A percentile compares a stretch with the other conserved stretches of the same genome.
These are phyloP conservation scores for Venturiaceae sp. DNA, from an alignment of 2,329 filamentous ascomycete species.

Conservation along the genomic window DNA sequence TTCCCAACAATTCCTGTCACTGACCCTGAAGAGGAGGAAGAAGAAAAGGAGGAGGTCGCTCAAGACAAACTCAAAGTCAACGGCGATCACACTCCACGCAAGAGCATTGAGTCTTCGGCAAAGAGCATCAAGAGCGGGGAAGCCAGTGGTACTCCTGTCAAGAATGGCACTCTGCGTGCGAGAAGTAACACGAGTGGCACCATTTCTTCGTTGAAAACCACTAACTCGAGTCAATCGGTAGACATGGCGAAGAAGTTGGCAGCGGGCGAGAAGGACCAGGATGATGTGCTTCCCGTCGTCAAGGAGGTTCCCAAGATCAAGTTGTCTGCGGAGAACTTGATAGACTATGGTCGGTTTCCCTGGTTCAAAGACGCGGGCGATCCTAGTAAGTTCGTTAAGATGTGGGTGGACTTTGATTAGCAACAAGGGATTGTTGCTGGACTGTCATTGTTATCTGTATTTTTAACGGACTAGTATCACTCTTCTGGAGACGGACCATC, in stretches of 20 bases:
- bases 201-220: not conserved
- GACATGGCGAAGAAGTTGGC: slow-evolving; percentile 21
- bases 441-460: slow-evolving; percentile 1
- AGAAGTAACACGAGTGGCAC: slow-evolving; percentile 4
- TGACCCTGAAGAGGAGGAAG: slow-evolving; percentile 76
- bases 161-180: not conserved
- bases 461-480: not conserved
- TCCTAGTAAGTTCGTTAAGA: slow-evolving; percentile 10
- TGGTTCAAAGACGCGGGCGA: not conserved
- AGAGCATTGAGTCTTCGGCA: slow-evolving; percentile 1
- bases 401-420: slow-evolving; percentile 10
- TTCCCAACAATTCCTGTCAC: slow-evolving; percentile 80
- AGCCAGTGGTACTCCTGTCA: not conserved
- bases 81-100: not conserved
- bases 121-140: not conserved
- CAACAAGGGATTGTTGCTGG: not conserved
- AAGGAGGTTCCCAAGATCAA: slow-evolving; percentile 63
- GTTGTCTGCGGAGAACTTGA: slow-evolving; percentile 69
- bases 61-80: slow-evolving; percentile 18
- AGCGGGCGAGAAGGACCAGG: slow-evolving; percentile 4
- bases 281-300: slow-evolving; percentile 31
- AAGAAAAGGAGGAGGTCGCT: slow-evolving; percentile 28
- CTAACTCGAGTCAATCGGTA: not conserved
- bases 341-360: slow-evolving; percentile 56
- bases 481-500: not conserved